A percentile compares a stretch with the other conserved stretches of the same genome.
These are phyloP conservation scores for Pestalotiopsis sp. DNA, from an alignment of 2,329 filamentous ascomycete species.

Conservation along the genomic window DNA sequence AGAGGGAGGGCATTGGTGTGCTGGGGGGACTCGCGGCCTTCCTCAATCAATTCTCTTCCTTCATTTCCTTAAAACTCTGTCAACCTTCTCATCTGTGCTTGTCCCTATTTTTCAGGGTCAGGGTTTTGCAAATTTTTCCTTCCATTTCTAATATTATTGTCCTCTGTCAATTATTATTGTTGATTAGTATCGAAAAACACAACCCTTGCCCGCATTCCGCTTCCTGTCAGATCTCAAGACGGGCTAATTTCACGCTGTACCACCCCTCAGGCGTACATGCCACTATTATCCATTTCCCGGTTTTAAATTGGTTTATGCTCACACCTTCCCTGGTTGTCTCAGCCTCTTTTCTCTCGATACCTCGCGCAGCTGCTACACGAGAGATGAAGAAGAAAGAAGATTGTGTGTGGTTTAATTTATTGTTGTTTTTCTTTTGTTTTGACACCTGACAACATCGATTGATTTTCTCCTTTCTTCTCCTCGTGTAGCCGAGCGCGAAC, in stretches of 20 bases:
- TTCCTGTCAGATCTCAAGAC: neutral
- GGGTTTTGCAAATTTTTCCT: neutral
- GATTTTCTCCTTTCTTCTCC: neutral
- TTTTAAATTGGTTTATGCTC: conserved; percentile 12
- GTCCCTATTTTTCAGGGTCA: neutral
- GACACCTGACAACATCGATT: neutral
- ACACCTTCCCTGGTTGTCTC: conserved; percentile 10
- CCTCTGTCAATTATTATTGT: neutral
- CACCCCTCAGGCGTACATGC: neutral
- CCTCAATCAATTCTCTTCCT: neutral
- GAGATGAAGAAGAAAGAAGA: neutral
- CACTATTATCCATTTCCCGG: neutral
- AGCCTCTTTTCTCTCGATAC: neutral
- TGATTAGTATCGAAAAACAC: neutral
- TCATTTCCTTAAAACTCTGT: neutral
- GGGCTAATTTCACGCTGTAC: conserved; percentile 1
- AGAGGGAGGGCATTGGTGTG: neutral
- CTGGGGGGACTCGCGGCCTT: neutral
- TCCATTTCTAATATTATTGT: neutral
- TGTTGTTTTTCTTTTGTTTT: neutral
- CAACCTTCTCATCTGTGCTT: neutral
- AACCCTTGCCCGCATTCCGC: neutral
- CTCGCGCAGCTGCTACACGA: neutral
- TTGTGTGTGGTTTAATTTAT: neutral
- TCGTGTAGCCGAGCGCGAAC: neutral